phyloP scores from a whole-genome alignment of 352 stramenopile species.

The Achlya hypogyna region DNA sequence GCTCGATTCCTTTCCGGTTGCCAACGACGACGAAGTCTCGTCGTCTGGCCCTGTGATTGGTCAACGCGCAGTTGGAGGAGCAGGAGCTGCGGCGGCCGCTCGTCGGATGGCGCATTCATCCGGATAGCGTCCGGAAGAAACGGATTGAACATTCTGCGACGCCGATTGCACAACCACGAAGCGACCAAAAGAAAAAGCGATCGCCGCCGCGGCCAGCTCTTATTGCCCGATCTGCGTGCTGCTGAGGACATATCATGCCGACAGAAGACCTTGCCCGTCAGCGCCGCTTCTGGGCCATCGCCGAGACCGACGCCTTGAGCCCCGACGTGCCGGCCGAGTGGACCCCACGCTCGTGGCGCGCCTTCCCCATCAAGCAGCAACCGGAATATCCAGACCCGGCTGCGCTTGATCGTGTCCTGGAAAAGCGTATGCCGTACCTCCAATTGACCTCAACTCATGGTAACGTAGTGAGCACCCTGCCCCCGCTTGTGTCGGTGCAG shows the following conservation, averaged over 20 bases:
- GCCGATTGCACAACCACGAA: not conserved
- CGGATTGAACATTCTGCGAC: not conserved
- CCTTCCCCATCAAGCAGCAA: slow-evolving; percentile 76
- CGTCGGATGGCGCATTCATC: not conserved
- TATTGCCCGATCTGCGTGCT: not conserved
- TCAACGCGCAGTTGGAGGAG: too few species aligned
- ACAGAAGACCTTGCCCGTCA: not conserved
- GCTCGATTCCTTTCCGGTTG: too few species aligned
- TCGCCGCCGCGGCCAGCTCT: not conserved
- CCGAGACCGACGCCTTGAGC: not conserved
- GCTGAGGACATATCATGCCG: too few species aligned
- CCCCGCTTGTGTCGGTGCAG: slow-evolving; percentile 92
- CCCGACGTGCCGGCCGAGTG: slow-evolving; percentile 24
- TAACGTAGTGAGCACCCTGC: slow-evolving; percentile 57
- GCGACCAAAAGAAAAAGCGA: slow-evolving; percentile 3
- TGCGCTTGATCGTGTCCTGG: slow-evolving; percentile 59
- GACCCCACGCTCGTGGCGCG: slow-evolving; percentile 63
- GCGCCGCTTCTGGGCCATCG: not conserved
- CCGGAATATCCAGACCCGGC: slow-evolving; percentile 55
- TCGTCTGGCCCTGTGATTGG: too few species aligned
- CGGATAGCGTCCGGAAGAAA: not conserved
- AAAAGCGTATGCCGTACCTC: slow-evolving; percentile 41
- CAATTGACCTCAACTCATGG: slow-evolving; percentile 24
- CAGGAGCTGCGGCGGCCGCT: not conserved
- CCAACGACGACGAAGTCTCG: too few species aligned